Evolutionary conservation across 768 basidiomycete genomes (phyloP).

Genomic region (Russula sp.): DNA sequence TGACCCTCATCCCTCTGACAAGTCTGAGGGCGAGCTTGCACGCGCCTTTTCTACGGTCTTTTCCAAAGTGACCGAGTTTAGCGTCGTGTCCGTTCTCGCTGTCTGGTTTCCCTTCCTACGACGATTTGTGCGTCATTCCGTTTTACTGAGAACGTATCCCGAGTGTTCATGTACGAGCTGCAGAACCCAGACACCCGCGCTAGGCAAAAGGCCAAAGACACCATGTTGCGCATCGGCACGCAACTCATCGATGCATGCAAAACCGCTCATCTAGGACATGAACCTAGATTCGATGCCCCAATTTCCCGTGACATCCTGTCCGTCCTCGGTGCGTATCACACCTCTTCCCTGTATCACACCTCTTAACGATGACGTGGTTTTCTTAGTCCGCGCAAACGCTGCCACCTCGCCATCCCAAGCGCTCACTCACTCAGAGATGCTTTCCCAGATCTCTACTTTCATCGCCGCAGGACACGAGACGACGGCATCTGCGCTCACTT

Average conservation of each 20-base stretch:
- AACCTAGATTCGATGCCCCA: neutral
- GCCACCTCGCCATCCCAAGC: slow-evolving; percentile 39
- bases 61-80: slow-evolving; percentile 45
- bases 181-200: slow-evolving; percentile 16
- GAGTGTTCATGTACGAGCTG: neutral
- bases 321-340: slow-evolving; percentile 20
- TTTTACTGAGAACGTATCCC: slow-evolving; percentile 36
- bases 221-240: slow-evolving; percentile 22
- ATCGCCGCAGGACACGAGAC: slow-evolving; percentile 64
- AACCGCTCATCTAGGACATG: neutral
- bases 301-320: slow-evolving; percentile 20
- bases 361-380: neutral
- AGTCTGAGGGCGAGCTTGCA: slow-evolving; percentile 47
- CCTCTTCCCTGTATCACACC: neutral
- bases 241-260: slow-evolving; percentile 21
- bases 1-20: slow-evolving; percentile 31
- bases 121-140: slow-evolving; percentile 40
- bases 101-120: slow-evolving; percentile 53
- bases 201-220: slow-evolving; percentile 10
- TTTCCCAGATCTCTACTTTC: slow-evolving; percentile 61
- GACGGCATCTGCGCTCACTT: slow-evolving; percentile 50
- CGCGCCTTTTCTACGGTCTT: slow-evolving; percentile 50
- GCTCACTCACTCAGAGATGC: slow-evolving; percentile 52
- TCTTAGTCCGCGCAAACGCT: slow-evolving; percentile 55
- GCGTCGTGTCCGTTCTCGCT: slow-evolving; percentile 47